phyloP scores from a whole-genome alignment of 2,329 filamentous ascomycete species.

The Trichoderma koningiopsis region DNA sequence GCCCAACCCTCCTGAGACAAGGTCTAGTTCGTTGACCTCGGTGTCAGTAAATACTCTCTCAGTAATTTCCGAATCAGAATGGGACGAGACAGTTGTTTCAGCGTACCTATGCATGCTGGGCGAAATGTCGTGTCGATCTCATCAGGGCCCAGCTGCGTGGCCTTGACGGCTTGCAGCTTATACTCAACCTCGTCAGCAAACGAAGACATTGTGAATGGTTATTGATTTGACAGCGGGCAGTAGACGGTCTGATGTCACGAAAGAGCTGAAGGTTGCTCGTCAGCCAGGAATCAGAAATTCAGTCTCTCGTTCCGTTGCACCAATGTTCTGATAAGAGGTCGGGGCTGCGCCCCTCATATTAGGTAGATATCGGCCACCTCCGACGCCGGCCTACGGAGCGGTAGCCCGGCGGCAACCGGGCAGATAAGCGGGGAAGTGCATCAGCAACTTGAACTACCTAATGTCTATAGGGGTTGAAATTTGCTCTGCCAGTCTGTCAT shows the following conservation, averaged over 20 bases:
- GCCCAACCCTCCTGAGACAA: conserved; percentile 62
- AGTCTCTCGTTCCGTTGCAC: not conserved
- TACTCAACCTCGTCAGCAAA: conserved; percentile 54
- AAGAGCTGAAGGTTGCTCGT: not conserved
- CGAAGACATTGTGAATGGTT: conserved; percentile 37
- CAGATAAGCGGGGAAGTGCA: conserved; percentile 15
- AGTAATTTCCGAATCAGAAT: not conserved
- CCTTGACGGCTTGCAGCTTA: conserved; percentile 57
- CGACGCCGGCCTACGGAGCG: conserved; percentile 34
- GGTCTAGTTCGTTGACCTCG: conserved; percentile 56
- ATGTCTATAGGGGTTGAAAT: not conserved
- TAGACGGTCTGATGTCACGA: not conserved
- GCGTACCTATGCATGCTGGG: conserved; percentile 61
- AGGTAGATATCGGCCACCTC: conserved; percentile 36
- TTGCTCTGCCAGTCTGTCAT: not conserved
- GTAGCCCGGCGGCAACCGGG: conserved; percentile 20
- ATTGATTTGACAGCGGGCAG: not conserved
- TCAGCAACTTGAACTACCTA: not conserved
- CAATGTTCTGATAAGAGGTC: conserved; percentile 7
- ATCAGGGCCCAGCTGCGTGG: conserved; percentile 51
- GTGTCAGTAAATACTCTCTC: not conserved
- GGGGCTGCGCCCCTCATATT: conserved; percentile 25
- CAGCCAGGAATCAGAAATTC: not conserved
- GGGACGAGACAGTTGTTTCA: not conserved
- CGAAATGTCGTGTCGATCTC: conserved; percentile 64